Percentiles rank a stretch among this genome's conserved stretches.
phyloP scores from a whole-genome alignment of 768 basidiomycete species.

The Lentinula aciculospora region DNA sequence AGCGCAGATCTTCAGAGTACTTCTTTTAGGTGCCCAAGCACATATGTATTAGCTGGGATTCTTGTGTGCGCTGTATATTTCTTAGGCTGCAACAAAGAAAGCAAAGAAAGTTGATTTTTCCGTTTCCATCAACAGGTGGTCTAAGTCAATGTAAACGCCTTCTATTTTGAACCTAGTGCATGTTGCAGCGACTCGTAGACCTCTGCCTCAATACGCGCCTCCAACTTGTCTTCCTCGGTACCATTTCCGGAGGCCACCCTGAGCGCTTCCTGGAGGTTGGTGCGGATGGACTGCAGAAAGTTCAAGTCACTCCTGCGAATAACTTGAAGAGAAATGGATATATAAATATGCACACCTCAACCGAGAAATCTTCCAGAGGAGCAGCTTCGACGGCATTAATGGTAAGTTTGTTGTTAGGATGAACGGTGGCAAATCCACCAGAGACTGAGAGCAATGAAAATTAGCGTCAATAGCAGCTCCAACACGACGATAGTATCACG shows the following conservation, averaged over 20 bases:
- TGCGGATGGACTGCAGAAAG: slow-evolving; percentile 69
- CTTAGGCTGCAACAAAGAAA: neutral
- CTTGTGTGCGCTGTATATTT: neutral
- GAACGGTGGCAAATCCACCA: slow-evolving; percentile 95
- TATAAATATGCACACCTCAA: slow-evolving; percentile 54
- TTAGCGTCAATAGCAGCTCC: neutral
- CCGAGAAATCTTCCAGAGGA: slow-evolving; percentile 83
- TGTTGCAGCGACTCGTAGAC: slow-evolving; percentile 95
- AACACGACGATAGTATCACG: slow-evolving; percentile 21
- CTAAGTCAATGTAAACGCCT: neutral
- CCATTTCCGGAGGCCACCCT: slow-evolving; percentile 77
- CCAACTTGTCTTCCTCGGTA: slow-evolving; percentile 88
- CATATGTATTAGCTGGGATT: neutral
- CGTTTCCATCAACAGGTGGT: neutral
- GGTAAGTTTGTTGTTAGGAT: slow-evolving; percentile 94
- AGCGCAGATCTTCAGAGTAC: neutral
- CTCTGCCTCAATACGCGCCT: slow-evolving; percentile 91
- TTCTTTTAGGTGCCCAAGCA: neutral
- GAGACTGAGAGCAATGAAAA: slow-evolving; percentile 53
- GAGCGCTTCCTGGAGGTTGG: slow-evolving; percentile 85
- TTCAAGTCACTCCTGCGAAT: neutral
- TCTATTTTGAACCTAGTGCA: slow-evolving; percentile 55
- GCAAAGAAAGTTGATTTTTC: neutral
- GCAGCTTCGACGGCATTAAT: slow-evolving; percentile 98
- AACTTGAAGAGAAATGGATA: neutral